Evolutionary conservation across 2,329 filamentous ascomycete species (phyloP), one percentile per base, ranked within the genome.

Genomic region (Rhinocladiella similis): DNA sequence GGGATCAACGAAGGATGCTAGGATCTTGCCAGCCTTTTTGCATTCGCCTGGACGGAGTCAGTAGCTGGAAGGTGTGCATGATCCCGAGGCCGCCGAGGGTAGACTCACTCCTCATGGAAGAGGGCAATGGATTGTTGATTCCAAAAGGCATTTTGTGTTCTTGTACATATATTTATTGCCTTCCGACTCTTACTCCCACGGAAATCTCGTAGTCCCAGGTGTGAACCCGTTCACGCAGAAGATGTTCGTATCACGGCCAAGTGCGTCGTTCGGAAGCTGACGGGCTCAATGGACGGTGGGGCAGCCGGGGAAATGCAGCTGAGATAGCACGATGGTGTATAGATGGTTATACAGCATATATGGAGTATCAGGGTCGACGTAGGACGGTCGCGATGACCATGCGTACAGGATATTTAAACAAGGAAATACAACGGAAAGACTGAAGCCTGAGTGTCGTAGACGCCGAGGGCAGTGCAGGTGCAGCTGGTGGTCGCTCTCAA

Each of bases 11-110:
- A 99, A 99, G 12, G 92, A 96, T 45, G 89, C 84, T 66, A 99
- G 83, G 69, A 97, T 97, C 80, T 96, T 96, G 70, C 89, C 89
- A 71, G 91, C 94, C 77, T 99, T 99, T 75, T 89, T 94, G 78
- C 94, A 97, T 79, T 99, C 94, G 79, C 91, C 93, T 97, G 74
- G 65, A 47, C 18, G 20, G 19, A 29, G 50, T 58, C 16, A 59
- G 47, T 20, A 41, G n/a, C n/a, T n/a, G 19, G 70, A 67, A 69
- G 42, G n/a, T 16, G n/a, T 27, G 70, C 67, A 69, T 68, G 69
- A 60, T 53, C 50, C 55, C 53, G 59, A 56, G 49, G 47, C 47
- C 47, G 54, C 47, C 53, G 45, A 35, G 56, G 58, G 50, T 53
- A 46, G 38, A 73, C 75, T 52, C 72, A 77, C 76, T 79, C 66